Conservation (phyloP, 129 eudicot genomes). For the Centrapalus pauciflorus region DNA sequence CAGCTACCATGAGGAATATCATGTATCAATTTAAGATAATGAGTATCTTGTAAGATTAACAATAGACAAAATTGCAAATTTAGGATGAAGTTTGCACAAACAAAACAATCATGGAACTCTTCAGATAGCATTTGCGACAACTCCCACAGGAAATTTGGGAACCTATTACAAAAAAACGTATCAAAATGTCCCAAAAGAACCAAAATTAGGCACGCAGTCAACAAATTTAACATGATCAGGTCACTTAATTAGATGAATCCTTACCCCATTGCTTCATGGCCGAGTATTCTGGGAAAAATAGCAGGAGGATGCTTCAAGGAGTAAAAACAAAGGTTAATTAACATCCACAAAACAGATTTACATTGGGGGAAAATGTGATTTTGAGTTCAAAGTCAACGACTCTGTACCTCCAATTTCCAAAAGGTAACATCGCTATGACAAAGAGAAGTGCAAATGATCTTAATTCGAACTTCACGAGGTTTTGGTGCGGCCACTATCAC, state of each 20-base stretch:
- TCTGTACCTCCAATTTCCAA: slow-evolving; percentile 46
- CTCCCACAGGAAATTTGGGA: no score
- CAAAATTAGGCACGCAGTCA: not conserved
- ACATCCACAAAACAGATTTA: slow-evolving; percentile 21
- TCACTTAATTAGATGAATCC: not conserved
- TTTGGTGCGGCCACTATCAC: slow-evolving; percentile 52
- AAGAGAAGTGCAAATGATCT: slow-evolving; percentile 56
- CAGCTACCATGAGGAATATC: no score
- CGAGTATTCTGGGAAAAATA: slow-evolving; percentile 68
- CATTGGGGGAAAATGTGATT: not conserved
- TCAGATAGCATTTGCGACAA: no score
- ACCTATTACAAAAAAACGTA: not conserved
- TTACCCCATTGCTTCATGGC: slow-evolving; percentile 96
- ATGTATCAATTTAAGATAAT: no score
- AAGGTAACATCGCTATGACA: slow-evolving; percentile 57
- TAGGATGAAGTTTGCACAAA: no score
- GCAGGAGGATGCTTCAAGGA: slow-evolving; percentile 67
- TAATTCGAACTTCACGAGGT: slow-evolving; percentile 46
- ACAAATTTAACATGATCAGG: not conserved
- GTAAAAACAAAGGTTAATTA: not conserved
- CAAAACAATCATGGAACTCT: no score
- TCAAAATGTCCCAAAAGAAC: not conserved
- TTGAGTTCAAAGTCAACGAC: not conserved
- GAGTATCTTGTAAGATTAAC: no score
- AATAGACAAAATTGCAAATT: no score